Percentiles rank a stretch among this genome's conserved stretches.
Conservation (phyloP, 192 early-diverging fungal genomes). For the Powellomyces hirtus region DNA sequence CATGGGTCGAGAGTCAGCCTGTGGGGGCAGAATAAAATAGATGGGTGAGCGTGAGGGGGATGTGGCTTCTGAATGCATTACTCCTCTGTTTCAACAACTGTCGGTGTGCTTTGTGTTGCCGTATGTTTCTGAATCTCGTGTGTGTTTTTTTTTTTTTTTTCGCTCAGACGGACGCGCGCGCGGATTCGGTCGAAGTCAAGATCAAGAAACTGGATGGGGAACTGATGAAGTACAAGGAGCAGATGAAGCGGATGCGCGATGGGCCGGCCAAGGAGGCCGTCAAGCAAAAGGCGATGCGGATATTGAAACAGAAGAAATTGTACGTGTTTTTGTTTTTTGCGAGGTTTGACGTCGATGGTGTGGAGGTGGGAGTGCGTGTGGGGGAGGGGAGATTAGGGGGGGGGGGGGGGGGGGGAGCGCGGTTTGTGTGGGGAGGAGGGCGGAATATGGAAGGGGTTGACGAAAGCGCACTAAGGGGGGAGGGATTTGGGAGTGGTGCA, state of each 20-base stretch:
- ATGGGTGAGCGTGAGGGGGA: neutral
- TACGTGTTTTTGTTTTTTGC: no score
- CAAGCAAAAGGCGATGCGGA: slow-evolving; percentile 87
- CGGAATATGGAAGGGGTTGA: no score
- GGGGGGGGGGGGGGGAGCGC: neutral
- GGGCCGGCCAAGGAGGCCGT: slow-evolving; percentile 70
- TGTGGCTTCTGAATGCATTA: neutral
- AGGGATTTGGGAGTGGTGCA: no score
- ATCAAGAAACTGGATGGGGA: slow-evolving; percentile 93
- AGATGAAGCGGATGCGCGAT: slow-evolving; percentile 86
- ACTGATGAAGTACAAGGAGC: slow-evolving; percentile 84
- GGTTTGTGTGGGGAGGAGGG: neutral
- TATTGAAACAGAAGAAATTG: slow-evolving; percentile 93
- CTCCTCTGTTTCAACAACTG: no score
- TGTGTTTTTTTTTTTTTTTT: neutral
- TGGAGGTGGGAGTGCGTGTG: neutral
- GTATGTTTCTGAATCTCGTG: neutral
- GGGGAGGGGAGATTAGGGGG: neutral
- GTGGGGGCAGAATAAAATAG: no score
- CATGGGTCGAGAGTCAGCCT: no score
- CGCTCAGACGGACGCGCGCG: slow-evolving; percentile 76
- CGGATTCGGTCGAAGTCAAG: slow-evolving; percentile 87
- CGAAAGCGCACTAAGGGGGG: no score
- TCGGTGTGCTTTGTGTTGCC: no score
- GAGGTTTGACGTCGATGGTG: no score